Evolutionary conservation across 1,139 yeast genomes (phyloP).

Genomic region (Candida albicans): DNA sequence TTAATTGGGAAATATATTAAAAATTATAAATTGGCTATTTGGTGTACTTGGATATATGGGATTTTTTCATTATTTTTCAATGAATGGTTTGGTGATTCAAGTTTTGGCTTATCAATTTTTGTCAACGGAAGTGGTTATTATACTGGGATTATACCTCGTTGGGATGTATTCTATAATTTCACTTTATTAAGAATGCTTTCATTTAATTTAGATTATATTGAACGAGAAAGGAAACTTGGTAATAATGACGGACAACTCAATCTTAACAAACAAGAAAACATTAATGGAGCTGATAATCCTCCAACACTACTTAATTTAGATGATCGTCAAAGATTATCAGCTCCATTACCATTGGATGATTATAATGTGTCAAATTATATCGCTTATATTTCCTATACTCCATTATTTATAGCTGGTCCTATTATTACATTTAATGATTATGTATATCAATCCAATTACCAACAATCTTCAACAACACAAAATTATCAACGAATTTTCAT

Average conservation of each 20-base stretch:
- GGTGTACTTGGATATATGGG: constrained; percentile 74
- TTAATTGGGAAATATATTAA: constrained; percentile 47
- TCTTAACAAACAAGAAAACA: no score
- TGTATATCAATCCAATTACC: constrained; percentile 63
- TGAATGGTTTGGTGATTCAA: constrained; percentile 59
- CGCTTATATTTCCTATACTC: constrained; percentile 80
- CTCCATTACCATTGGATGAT: constrained; percentile 59
- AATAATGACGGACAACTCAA: no score
- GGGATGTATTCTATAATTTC: constrained; percentile 97
- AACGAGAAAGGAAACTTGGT: constrained; percentile 31
- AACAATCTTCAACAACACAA: constrained; percentile 41
- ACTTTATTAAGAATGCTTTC: constrained; percentile 82
- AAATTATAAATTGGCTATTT: constrained; percentile 29
- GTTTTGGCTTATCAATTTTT: constrained; percentile 51
- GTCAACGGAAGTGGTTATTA: constrained; percentile 45
- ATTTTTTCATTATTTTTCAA: constrained; percentile 73
- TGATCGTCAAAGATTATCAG: constrained; percentile 68
- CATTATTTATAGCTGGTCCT: constrained; percentile 94
- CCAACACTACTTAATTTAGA: constrained; percentile 26
- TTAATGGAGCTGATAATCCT: no score
- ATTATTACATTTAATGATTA: constrained; percentile 90
- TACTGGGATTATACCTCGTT: constrained; percentile 76
- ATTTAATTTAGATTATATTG: constrained; percentile 74
- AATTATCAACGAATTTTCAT: constrained; percentile 48
- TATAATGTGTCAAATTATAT: constrained; percentile 66